phyloP scores from a whole-genome alignment of 139 green algal species.

The Tetradesmus obliquus region DNA sequence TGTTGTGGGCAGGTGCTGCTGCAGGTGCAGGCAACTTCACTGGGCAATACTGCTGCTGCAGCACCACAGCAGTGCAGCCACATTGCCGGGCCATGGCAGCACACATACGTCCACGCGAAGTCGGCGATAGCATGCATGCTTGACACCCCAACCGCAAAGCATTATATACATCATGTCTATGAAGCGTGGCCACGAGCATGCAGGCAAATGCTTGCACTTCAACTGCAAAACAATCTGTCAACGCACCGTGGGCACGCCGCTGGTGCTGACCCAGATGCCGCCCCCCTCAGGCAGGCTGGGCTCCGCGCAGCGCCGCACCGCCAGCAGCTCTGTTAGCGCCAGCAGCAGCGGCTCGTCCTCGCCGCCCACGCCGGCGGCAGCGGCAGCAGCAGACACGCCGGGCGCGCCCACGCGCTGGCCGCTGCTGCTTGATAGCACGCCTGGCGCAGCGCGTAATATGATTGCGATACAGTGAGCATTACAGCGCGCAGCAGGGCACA shows the following conservation, averaged over 20 bases:
- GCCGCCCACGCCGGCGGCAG: background rate
- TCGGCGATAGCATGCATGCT: background rate
- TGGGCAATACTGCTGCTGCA: too few relatives aligned
- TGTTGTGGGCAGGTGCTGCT: too few relatives aligned
- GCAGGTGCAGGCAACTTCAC: too few relatives aligned
- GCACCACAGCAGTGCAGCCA: too few relatives aligned
- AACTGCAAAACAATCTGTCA: background rate
- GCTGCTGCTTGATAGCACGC: background rate
- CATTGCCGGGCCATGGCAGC: too few relatives aligned
- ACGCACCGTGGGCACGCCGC: conserved; percentile 34
- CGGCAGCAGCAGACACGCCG: background rate
- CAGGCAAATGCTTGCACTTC: background rate
- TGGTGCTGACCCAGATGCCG: conserved; percentile 72
- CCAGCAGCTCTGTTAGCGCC: conserved; percentile 58
- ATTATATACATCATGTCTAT: background rate
- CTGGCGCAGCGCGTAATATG: background rate
- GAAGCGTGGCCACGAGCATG: background rate
- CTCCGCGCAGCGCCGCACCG: conserved; percentile 64
- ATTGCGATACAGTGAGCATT: background rate
- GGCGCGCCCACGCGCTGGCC: background rate
- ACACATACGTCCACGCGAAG: too few relatives aligned
- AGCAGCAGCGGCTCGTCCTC: conserved; percentile 56
- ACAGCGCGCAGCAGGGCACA: background rate
- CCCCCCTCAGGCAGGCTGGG: conserved; percentile 71
- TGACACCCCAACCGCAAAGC: background rate